Evolutionary conservation across 176 grass and related monocot genomes (phyloP).

Genomic region (Aegilops sharonensis): DNA sequence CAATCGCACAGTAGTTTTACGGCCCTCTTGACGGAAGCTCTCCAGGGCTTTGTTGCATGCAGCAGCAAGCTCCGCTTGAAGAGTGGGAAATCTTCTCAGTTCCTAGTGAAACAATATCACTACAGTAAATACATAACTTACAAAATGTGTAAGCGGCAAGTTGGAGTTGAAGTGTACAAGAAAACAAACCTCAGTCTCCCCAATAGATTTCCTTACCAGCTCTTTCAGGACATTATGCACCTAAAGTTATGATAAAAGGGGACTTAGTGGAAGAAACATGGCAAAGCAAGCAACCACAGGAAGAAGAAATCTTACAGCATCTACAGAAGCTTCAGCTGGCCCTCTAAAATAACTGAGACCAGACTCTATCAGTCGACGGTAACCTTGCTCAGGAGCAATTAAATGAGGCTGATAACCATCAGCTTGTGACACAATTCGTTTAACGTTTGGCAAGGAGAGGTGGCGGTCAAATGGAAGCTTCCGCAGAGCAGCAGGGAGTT

Average conservation of each 20-base stretch:
- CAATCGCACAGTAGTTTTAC: conserved; percentile 71
- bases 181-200: conserved; percentile 75
- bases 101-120: conserved; percentile 48
- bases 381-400: conserved; percentile 98
- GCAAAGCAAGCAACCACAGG: not conserved
- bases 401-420: conserved; percentile 97
- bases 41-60: conserved; percentile 68
- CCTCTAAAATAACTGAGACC: conserved; percentile 92
- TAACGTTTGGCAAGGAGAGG: conserved; percentile 86
- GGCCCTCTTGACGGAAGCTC: conserved; percentile 76
- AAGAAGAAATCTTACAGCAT: conserved; percentile 66
- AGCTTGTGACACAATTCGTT: conserved; percentile 82
- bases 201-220: conserved; percentile 89
- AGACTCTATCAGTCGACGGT: conserved; percentile 88
- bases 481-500: conserved; percentile 77
- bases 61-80: conserved; percentile 84
- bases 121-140: conserved; percentile 3
- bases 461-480: conserved; percentile 94
- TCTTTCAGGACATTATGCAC: conserved; percentile 95
- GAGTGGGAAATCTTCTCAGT: conserved; percentile 80
- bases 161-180: not conserved
- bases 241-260: conserved; percentile 37
- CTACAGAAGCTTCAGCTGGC: conserved; percentile 96
- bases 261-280: conserved; percentile 7
- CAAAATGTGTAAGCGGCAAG: not conserved